Base-by-base conservation (phyloP, 164 flowering plant species). In the Warburgia ugandensis region DNA sequence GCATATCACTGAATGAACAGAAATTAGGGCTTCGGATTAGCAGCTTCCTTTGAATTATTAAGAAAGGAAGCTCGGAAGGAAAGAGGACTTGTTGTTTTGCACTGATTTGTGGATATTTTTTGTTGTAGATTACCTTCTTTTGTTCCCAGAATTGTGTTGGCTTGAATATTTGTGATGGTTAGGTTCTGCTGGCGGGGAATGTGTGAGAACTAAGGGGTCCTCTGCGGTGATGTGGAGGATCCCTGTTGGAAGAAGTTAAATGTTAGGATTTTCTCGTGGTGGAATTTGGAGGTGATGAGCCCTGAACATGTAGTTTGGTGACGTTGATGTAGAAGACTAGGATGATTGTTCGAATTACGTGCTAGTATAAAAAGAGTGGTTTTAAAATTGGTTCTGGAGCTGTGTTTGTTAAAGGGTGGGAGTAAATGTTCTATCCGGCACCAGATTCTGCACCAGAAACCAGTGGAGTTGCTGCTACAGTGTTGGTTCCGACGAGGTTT, bases 141-240 rank as follows among this genome's bases (percentile, higher is more conserved):
- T 39, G 19, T 9, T 1, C 20, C 20, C 7, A 13, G 13, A 20
- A 20, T 37, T 37, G 41, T 27, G 29, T 26, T 27, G 31, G 27
- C 16, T 26, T 22, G 23, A 16, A 6, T 29, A 14, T 22, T 16
- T 20, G 9, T 6, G 11, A 47, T 29, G 55, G 41, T 22, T 75
- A 59, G 35, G 60, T 59, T 64, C 61, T 61, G 25, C 52, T 52
- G 65, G 45, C 52, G 54, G 42, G 63, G 66, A 62, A 73, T 76
- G 77, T 68, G 35, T 68, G 45, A 60, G 21, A 54, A 36, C 33
- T 59, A 58, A 65, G 80, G 80, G 78, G 67, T 80, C 74, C 77
- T 77, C 73, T 73, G 70, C 77, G 14, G 26, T 25, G 56, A 33
- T 50, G 80, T 69, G 51, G 82, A 75, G 83, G 78, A 80, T 75